Base-by-base conservation (phyloP, 1,284 basidiomycete genomes). In the Sphaerobolus stellatus region DNA sequence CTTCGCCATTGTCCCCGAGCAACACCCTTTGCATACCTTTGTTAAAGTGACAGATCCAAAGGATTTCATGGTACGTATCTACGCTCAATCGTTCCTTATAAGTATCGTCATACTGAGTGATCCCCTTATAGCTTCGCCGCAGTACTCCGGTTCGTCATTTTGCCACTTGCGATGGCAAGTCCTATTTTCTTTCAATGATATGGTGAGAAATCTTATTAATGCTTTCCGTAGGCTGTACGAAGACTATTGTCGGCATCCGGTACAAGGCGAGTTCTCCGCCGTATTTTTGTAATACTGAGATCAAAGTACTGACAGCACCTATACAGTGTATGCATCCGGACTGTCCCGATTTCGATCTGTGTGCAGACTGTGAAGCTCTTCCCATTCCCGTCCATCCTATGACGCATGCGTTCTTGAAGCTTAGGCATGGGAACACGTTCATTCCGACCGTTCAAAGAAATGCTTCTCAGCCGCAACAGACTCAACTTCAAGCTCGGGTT, bases 311-410 rank as follows among this genome's bases (percentile, higher is more conserved):
- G 51, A 44, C 13, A 29, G 30, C 33, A 36, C n/a, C n/a, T 54
- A 14, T 47, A 4, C 60, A 92, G 86, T 95, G 92, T 71, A 83
- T 90, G 82, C 87, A 94, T 68, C 79, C 84, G 16, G 71, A 77
- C 16, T 95, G 93, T 69, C 79, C 80, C 1, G 90, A 95, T 70
- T 94, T 86, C 61, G 92, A 95, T 64, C 77, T 95, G 16, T 95
- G 92, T 71, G 79, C 81, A 61, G 71, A 74, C 56, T 95, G 93
- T 71, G 92, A 95, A 71, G 84, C 90, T 1, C 75, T 82, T 49
- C 92, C 92, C 0, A 89, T 91, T 56, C 71, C 85, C 4, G 76
- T 88, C 9, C 92, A 95, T 67, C 90, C 90, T 0, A 62, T 69
- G 6, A 80, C 74, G 36, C 93, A 95, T 66, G 84, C 90, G 0